These are phyloP conservation scores for Phytopythium litorale DNA, from an alignment of 352 stramenopile genomes.

Conservation along the genomic window DNA sequence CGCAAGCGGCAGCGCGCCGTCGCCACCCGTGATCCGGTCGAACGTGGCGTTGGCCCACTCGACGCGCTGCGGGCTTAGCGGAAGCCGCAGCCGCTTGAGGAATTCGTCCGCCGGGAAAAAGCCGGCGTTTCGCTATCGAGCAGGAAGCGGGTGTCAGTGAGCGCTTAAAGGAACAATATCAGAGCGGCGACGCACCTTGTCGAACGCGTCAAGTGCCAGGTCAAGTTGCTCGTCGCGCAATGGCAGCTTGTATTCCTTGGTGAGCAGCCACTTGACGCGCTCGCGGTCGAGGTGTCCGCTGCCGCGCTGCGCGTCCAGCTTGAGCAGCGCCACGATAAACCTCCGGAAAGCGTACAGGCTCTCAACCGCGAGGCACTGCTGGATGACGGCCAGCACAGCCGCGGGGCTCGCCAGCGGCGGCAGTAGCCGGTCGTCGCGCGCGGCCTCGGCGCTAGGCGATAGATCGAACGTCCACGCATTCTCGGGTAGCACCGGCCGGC, in stretches of 20 bases:
- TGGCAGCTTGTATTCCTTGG: constrained; percentile 44
- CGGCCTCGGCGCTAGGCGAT: constrained; percentile 27
- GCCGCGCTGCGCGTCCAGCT: constrained; percentile 32
- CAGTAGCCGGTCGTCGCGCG: constrained; percentile 39
- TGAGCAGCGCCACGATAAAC: constrained; percentile 37
- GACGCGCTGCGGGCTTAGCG: constrained; percentile 29
- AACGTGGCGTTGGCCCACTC: constrained; percentile 39
- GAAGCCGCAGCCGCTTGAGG: constrained; percentile 35
- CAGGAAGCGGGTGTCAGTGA: background rate
- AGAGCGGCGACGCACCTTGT: constrained; percentile 30
- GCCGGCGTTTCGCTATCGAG: constrained; percentile 36
- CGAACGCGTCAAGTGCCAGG: constrained; percentile 62
- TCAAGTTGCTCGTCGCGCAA: constrained; percentile 77
- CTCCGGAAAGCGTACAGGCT: constrained; percentile 63
- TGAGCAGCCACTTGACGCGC: constrained; percentile 57
- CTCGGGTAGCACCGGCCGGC: constrained; percentile 25
- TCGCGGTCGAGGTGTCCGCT: constrained; percentile 63
- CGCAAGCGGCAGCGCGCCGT: constrained; percentile 42
- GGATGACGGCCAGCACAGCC: constrained; percentile 44
- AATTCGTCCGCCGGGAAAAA: constrained; percentile 49
- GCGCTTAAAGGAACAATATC: background rate
- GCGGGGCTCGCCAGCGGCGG: constrained; percentile 34
- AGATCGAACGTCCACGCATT: constrained; percentile 76
- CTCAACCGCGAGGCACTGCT: constrained; percentile 44
- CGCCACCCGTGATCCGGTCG: constrained; percentile 28